Evolutionary conservation across 2,329 filamentous ascomycete genomes (phyloP), one percentile per base, ranked within the genome.

Genomic region (Leptosphaerulina australis): DNA sequence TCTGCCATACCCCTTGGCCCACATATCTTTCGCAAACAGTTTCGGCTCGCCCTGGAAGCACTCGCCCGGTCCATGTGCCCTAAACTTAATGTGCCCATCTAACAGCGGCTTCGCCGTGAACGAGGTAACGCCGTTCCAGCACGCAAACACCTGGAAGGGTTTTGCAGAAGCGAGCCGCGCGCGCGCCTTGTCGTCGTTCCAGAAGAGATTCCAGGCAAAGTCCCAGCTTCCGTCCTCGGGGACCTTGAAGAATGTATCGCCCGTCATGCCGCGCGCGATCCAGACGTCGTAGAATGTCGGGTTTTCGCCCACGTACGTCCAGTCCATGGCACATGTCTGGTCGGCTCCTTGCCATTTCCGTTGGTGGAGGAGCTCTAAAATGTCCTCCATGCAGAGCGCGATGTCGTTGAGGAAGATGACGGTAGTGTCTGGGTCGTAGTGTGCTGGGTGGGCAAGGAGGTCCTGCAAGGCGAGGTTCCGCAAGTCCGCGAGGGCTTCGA

Each of bases 391-490:
- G 46, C 65, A 68, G 3, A 64, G 30, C 12, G 51, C 45, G 47
- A 97, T 85, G 76, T 97, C 97, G 71, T 89, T 87, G 81, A 96
- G 90, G 73, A 97, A 93, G 58, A 90, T 82, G 51, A 86, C 84
- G 34, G 94, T 95, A 36, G 92, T 94, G 78, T 97, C 92, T 36
- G 91, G 91, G 76, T 96, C 96, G 81, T 97, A 97, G 69, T 91
- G 83, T 76, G 96, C 91, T 51, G 97, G 88, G 26, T 62, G 17
- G 2, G 50, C 50, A 24, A 75, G 43, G 2, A 83, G 68, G 0
- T 81, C 81, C 8, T 74, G 59, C 1, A 85, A 64, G 0, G 81
- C 81, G 5, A 81, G 56, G 48, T 84, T 83, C 4, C 82, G 77
- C 1, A 85, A 73, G 46, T 74, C 59, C 11, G 81, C 79, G 11